Evolutionary conservation across 441 rosid species (phyloP).

Genomic region (Breynia disticha): DNA sequence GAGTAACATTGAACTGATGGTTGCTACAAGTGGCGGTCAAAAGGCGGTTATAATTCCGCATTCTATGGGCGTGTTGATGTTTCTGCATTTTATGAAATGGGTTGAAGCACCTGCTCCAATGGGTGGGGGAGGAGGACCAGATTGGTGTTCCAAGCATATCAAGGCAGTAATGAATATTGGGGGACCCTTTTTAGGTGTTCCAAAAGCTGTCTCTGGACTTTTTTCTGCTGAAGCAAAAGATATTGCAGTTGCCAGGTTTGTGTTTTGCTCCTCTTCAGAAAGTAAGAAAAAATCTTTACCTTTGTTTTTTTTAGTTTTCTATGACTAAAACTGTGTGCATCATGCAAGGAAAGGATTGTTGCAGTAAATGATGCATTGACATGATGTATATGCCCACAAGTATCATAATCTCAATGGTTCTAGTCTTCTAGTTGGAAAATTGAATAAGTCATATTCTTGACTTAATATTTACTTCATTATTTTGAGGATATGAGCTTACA

Average conservation of each 20-base stretch:
- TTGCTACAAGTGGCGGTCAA: conserved; percentile 64
- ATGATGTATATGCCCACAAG: too few species aligned
- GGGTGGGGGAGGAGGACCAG: conserved; percentile 95
- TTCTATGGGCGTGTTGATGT: conserved; percentile 93
- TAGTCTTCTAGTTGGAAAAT: too few species aligned
- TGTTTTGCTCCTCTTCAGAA: not conserved
- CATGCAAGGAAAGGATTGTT: too few species aligned
- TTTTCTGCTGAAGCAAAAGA: conserved; percentile 94
- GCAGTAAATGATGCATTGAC: too few species aligned
- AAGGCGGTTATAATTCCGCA: conserved; percentile 92
- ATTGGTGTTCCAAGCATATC: conserved; percentile 91
- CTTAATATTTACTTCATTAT: too few species aligned
- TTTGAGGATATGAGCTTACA: too few species aligned
- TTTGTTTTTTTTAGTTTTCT: too few species aligned
- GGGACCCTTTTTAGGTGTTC: conserved; percentile 90
- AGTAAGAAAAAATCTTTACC: too few species aligned
- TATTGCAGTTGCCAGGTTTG: conserved; percentile 87
- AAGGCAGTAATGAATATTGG: conserved; percentile 91
- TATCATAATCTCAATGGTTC: too few species aligned
- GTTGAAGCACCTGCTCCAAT: conserved; percentile 96
- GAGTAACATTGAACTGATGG: conserved; percentile 81
- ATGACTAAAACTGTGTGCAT: too few species aligned
- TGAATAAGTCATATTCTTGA: too few species aligned
- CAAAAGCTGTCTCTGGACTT: conserved; percentile 81
- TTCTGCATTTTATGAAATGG: conserved; percentile 98